phyloP scores from a whole-genome alignment of 1,284 basidiomycete species.

The Cryptococcus sp. region DNA sequence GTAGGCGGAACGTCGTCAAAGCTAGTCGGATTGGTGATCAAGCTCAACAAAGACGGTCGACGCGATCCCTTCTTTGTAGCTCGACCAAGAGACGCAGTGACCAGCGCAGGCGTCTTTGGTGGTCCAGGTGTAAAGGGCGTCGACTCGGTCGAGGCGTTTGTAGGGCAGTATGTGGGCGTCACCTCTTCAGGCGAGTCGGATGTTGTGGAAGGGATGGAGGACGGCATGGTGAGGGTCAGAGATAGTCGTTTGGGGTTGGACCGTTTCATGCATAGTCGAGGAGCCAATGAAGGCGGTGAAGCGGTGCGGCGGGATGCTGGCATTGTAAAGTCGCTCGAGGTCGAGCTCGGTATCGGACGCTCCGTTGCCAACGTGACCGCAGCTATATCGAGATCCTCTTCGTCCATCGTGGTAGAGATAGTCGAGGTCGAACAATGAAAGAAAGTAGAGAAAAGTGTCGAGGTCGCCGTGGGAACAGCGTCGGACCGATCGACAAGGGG shows the following conservation, averaged over 20 bases:
- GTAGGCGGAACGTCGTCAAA: slow-evolving; percentile 25
- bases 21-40: slow-evolving; percentile 31
- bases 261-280: slow-evolving; percentile 24
- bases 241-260: slow-evolving; percentile 37
- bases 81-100: slow-evolving; percentile 16
- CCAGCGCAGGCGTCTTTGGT: slow-evolving; percentile 29
- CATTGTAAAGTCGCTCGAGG: neutral
- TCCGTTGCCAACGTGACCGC: neutral
- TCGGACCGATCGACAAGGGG: no score
- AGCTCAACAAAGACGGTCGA: slow-evolving; percentile 33
- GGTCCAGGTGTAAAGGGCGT: slow-evolving; percentile 36
- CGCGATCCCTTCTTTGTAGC: slow-evolving; percentile 12
- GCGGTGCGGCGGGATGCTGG: no score
- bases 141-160: slow-evolving; percentile 12
- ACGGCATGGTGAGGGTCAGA: slow-evolving; percentile 22
- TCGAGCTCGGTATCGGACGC: neutral
- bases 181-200: slow-evolving; percentile 12
- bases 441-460: no score
- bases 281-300: slow-evolving; percentile 10
- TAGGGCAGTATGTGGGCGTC: slow-evolving; percentile 7
- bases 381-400: neutral
- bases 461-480: no score
- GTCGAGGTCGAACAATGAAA: neutral
- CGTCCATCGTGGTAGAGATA: neutral
- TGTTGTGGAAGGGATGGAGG: slow-evolving; percentile 7